Conservation (phyloP, 1,284 basidiomycete species). For the Golubevia sp. region DNA sequence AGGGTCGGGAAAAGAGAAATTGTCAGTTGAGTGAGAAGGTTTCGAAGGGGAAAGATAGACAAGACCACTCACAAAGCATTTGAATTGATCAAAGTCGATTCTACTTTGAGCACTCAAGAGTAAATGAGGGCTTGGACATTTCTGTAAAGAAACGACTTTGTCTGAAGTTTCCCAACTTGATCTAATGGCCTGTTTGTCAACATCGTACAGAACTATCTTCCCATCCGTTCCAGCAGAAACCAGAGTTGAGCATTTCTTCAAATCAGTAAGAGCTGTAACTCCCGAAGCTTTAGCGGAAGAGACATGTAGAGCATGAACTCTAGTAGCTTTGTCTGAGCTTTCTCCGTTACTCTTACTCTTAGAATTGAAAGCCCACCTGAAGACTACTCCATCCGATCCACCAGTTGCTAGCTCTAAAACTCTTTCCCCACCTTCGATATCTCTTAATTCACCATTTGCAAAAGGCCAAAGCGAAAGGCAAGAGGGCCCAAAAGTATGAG, state of each 20-base stretch:
- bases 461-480: neutral
- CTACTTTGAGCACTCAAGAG: neutral
- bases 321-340: neutral
- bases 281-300: neutral
- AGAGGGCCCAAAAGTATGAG: neutral
- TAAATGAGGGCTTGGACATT: neutral
- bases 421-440: neutral
- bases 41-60: no score
- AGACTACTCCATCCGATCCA: neutral
- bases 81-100: neutral
- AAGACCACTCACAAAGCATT: neutral
- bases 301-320: neutral
- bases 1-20: no score
- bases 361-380: neutral
- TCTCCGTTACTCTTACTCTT: neutral
- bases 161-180: neutral
- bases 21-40: no score
- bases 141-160: neutral
- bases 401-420: neutral
- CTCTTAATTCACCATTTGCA: neutral
- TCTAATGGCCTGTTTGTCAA: neutral
- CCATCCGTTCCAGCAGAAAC: neutral
- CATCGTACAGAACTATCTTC: neutral
- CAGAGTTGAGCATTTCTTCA: neutral
- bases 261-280: neutral